These are phyloP conservation scores for Voacanga thouarsii DNA, from an alignment of 257 asterid species.

Conservation along the genomic window DNA sequence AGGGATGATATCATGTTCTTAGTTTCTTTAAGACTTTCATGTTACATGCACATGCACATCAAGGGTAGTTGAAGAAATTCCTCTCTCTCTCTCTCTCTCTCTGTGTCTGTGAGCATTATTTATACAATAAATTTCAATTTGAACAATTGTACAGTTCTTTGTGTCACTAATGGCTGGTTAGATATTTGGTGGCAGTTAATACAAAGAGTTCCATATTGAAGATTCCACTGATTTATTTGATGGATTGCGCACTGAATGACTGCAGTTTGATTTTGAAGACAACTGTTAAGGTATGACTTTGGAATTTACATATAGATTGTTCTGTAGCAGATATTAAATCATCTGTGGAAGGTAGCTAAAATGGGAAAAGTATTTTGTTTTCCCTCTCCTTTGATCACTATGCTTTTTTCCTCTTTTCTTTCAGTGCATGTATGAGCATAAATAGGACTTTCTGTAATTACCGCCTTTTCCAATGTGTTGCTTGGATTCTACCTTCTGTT, in stretches of 20 bases:
- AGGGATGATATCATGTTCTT: background rate
- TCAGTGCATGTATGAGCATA: background rate
- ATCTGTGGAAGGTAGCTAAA: background rate
- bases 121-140: constrained; percentile 11
- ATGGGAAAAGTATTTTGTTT: background rate
- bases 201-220: constrained; percentile 35
- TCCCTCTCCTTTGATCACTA: background rate
- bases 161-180: constrained; percentile 36
- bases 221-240: constrained; percentile 79
- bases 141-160: constrained; percentile 21
- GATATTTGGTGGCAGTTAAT: constrained; percentile 56
- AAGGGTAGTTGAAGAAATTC: background rate
- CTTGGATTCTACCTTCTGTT: background rate
- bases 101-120: background rate
- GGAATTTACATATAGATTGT: background rate
- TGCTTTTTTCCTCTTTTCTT: background rate
- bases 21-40: background rate
- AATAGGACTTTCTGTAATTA: background rate
- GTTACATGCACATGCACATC: background rate
- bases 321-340: background rate
- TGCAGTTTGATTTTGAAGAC: constrained; percentile 67
- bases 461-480: background rate
- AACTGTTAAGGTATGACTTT: constrained; percentile 53
- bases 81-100: background rate
- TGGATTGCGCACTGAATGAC: constrained; percentile 91